Conservation (phyloP, 768 basidiomycete species). For the Filobasidium wieringae region DNA sequence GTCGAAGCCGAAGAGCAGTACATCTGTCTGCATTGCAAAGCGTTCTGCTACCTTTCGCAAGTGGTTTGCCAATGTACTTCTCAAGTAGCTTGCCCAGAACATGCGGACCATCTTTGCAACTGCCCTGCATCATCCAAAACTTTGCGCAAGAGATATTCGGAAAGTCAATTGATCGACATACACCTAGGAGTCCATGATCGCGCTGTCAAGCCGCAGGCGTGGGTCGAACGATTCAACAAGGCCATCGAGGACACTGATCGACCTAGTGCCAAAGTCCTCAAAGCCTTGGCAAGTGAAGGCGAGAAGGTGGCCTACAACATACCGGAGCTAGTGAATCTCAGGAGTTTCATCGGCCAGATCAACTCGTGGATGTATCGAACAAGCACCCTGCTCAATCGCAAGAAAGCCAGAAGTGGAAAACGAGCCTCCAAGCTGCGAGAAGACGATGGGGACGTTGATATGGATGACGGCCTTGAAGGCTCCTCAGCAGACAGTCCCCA, state of each 20-base stretch:
- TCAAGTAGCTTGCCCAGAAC: slow-evolving; percentile 74
- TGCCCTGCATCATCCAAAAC: slow-evolving; percentile 50
- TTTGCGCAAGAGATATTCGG: slow-evolving; percentile 69
- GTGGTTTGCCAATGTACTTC: slow-evolving; percentile 65
- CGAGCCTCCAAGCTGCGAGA: slow-evolving; percentile 20
- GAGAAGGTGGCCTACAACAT: slow-evolving; percentile 70
- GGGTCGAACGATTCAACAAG: slow-evolving; percentile 60
- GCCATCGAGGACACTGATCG: slow-evolving; percentile 56
- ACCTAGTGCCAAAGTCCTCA: slow-evolving; percentile 64
- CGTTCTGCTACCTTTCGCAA: slow-evolving; percentile 89
- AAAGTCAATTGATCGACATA: slow-evolving; percentile 60
- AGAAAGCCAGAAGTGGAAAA: slow-evolving; percentile 23
- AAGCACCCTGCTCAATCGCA: slow-evolving; percentile 8
- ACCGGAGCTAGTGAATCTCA: slow-evolving; percentile 57
- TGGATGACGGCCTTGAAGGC: slow-evolving; percentile 43
- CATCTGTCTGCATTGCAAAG: slow-evolving; percentile 86
- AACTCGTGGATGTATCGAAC: slow-evolving; percentile 69
- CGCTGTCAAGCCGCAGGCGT: slow-evolving; percentile 59
- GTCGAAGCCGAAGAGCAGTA: slow-evolving; percentile 89
- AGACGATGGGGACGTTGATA: slow-evolving; percentile 17
- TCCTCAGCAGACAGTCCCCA: slow-evolving; percentile 45
- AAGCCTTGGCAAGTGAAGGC: slow-evolving; percentile 73
- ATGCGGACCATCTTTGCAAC: slow-evolving; percentile 63
- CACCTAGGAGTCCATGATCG: slow-evolving; percentile 56
- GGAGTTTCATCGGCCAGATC: slow-evolving; percentile 66